Base-by-base conservation (phyloP, 2,329 filamentous ascomycete genomes). In the Diaporthe amygdali region DNA sequence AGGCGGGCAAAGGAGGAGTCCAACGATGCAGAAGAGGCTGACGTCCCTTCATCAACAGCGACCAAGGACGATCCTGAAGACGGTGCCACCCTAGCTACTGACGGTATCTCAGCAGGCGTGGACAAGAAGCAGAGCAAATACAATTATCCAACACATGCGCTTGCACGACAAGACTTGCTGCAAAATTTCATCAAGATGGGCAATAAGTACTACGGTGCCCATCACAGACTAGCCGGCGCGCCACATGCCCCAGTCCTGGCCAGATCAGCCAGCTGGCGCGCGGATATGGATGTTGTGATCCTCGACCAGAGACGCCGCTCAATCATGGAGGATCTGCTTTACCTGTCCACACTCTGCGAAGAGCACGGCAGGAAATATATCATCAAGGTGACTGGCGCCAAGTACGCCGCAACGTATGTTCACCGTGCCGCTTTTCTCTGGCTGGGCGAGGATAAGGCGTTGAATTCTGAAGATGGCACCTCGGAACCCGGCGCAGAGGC, bases 271-370 rank as follows among this genome's bases (percentile, higher is more conserved):
- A 78, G 82, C 30, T 89, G 85, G 85, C 85, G 89, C 37, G 49
- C 80, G 6, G 88, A 91, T 74, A 92, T 92, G 89, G 82, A 85
- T 41, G 78, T 81, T 0, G 81, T 87, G 32, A 76, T 92, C 0
- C 79, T 91, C 5, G 78, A 82, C 7, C 79, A 86, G 71, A 81
- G 91, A 79, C 85, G 88, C 5, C 79, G 83, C 6, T 79, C 83
- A 2, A 81, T 87, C 22, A 79, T 84, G 1, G 82, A 87, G 25
- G 79, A 84, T 0, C 78, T 93, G 14, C 68, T 84, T 6, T 79
- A 84, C 72, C 74, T 86, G 3, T 78, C 81, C 0, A 67, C 71
- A 1, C 73, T 82, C 14, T 79, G 79, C 56, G 74, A 76, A 17
- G 68, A 75, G 1, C 56, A 76, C 0, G 74, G 70, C 3, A 78